Conservation (phyloP, 768 basidiomycete species). For the Cyathus striatus region DNA sequence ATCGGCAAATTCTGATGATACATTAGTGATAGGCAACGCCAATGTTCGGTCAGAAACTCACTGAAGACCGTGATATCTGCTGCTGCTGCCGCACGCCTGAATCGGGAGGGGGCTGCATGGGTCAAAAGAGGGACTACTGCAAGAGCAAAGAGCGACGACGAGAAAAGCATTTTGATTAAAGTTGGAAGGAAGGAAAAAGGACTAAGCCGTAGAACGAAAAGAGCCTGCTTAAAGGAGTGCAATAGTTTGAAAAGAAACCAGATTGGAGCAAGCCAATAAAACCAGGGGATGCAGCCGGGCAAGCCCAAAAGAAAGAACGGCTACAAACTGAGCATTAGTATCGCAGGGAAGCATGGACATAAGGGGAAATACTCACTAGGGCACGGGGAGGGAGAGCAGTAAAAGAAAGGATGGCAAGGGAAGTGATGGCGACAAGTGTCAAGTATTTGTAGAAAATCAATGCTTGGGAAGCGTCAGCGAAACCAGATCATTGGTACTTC, state of each 20-base stretch:
- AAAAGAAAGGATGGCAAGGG: conserved; percentile 20
- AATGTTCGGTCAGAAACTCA: no score
- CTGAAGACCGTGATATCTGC: conserved; percentile 54
- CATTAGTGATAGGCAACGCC: no score
- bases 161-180: conserved; percentile 53
- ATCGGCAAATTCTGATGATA: conserved; percentile 59
- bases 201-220: conserved; percentile 22
- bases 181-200: conserved; percentile 16
- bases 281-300: conserved; percentile 69
- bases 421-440: conserved; percentile 22
- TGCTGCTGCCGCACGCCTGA: conserved; percentile 33
- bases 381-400: conserved; percentile 26
- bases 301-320: conserved; percentile 57
- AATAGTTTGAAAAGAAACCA: conserved; percentile 30
- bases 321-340: conserved; percentile 14
- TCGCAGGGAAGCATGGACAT: neutral
- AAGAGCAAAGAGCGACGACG: conserved; percentile 35
- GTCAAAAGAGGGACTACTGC: conserved; percentile 37
- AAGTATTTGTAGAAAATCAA: conserved; percentile 28
- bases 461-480: conserved; percentile 19
- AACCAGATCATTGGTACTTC: conserved; percentile 9
- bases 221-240: conserved; percentile 5
- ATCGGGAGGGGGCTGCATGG: conserved; percentile 44
- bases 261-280: conserved; percentile 23
- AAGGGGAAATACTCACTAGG: conserved; percentile 25